A percentile compares a stretch with the other conserved stretches of the same genome.
These are phyloP conservation scores for Fraxinus nigra DNA, from an alignment of 305 asterid genomes.

Conservation along the genomic window DNA sequence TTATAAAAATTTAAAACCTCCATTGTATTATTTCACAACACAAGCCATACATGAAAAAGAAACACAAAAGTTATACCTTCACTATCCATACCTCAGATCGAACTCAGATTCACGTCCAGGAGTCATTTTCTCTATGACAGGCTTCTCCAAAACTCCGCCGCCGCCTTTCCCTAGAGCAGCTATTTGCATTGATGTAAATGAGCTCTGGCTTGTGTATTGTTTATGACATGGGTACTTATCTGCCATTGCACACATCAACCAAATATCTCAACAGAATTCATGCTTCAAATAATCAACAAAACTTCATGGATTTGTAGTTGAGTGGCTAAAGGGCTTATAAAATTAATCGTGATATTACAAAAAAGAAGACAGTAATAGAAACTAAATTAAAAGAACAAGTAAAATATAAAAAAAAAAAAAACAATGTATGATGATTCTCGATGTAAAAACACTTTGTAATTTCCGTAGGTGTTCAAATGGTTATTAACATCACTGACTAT, in stretches of 20 bases:
- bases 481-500: no score
- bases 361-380: not conserved
- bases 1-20: not conserved
- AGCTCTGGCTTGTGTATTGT: conserved; percentile 57
- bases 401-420: not conserved
- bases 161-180: conserved; percentile 78
- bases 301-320: not conserved
- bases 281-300: not conserved
- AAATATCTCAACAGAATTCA: conserved; percentile 16
- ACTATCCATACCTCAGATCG: conserved; percentile 67
- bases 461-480: not conserved
- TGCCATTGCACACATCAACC: conserved; percentile 38
- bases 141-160: conserved; percentile 81
- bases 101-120: conserved; percentile 96
- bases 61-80: conserved; percentile 14
- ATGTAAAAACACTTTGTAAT: not conserved
- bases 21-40: not conserved
- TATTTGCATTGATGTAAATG: conserved; percentile 45
- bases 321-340: conserved; percentile 8
- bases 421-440: not conserved
- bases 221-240: conserved; percentile 57
- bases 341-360: not conserved
- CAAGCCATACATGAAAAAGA: not conserved
- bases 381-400: not conserved
- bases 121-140: conserved; percentile 73